Evolutionary conservation across 495 filamentous ascomycete species (phyloP), one percentile per base, ranked within the genome.

Genomic region (Tuber umbilicatum): DNA sequence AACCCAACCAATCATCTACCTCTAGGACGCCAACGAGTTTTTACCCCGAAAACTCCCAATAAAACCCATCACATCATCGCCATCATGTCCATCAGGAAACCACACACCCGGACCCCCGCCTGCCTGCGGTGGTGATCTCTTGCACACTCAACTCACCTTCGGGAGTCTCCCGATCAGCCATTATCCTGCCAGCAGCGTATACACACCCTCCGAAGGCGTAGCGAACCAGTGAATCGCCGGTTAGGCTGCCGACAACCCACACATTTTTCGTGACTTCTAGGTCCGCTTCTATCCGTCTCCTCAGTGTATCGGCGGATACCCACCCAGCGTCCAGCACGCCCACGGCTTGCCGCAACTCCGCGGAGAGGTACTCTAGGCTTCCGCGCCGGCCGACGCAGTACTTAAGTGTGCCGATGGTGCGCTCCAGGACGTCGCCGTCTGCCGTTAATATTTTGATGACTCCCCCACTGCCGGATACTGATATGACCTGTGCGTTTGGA

Each of bases 371-470:
- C 50, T 81, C 80, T 5, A 91, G 82, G 1, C 85, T 85, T 37
- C 90, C 89, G 45, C 89, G 87, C 67, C 89, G 85, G 9, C 89
- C 89, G 47, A 89, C 87, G 19, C 87, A 89, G 76, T 90, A 90
- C n/a, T 86, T 85, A 27, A 91, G 82, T 5, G 84, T 84, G 5
- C 84, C 84, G 5, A 90, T 86, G 16, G 78, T 47, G 1, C 86
- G 84, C 21, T 84, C 81, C 16, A 89, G 82, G 1, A 81, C 77
- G 3, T 84, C 84, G 7, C 88, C 89, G 55, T 87, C 85, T 6
- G 80, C 70, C 2, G 81, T 83, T 38, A 85, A 83, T 41, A 91
- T 86, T 38, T 81, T 86, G 41, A 90, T 83, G 12, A 76, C 80
- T 0, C 85, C 84, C 23, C 82, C 75, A 45, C 80, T 76, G 0